A percentile compares a stretch with the other conserved stretches of the same genome.
phyloP scores from a whole-genome alignment of 1,284 basidiomycete species.

The Golubevia pallescens region DNA sequence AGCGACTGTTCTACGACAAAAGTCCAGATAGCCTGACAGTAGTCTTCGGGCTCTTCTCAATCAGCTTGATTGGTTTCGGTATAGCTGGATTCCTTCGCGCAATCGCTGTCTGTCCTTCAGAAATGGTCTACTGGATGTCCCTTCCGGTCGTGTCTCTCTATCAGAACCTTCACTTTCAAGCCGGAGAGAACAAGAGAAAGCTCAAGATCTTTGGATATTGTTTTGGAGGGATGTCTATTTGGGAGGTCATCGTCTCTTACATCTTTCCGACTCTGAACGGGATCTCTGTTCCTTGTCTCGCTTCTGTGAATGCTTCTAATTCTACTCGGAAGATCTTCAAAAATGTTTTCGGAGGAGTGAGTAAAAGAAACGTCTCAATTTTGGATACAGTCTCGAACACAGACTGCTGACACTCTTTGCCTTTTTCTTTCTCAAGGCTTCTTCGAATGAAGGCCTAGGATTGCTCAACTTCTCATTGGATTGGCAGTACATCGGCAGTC shows the following conservation, averaged over 20 bases:
- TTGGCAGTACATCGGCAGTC: slow-evolving; percentile 34
- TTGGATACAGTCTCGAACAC: no score
- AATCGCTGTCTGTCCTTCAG: slow-evolving; percentile 22
- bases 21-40: slow-evolving; percentile 11
- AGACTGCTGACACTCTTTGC: no score
- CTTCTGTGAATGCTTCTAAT: slow-evolving; percentile 17
- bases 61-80: slow-evolving; percentile 24
- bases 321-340: slow-evolving; percentile 16
- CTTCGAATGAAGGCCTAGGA: slow-evolving; percentile 19
- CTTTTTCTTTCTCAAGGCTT: no score
- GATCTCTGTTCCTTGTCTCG: slow-evolving; percentile 27
- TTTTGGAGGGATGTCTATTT: slow-evolving; percentile 13
- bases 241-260: slow-evolving; percentile 29
- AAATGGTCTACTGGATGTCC: slow-evolving; percentile 34
- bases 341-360: slow-evolving; percentile 29
- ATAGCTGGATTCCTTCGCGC: slow-evolving; percentile 25
- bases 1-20: no score
- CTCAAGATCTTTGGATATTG: slow-evolving; percentile 16
- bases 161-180: slow-evolving; percentile 30
- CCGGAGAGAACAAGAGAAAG: slow-evolving; percentile 5
- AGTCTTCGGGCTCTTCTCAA: slow-evolving; percentile 24
- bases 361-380: slow-evolving; percentile 13
- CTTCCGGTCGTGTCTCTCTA: slow-evolving; percentile 26
- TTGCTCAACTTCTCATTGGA: slow-evolving; percentile 22
- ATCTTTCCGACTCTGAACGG: slow-evolving; percentile 27